Evolutionary conservation across 2,329 filamentous ascomycete genomes (phyloP).

Genomic region (Ophiostoma himal-ulmi): DNA sequence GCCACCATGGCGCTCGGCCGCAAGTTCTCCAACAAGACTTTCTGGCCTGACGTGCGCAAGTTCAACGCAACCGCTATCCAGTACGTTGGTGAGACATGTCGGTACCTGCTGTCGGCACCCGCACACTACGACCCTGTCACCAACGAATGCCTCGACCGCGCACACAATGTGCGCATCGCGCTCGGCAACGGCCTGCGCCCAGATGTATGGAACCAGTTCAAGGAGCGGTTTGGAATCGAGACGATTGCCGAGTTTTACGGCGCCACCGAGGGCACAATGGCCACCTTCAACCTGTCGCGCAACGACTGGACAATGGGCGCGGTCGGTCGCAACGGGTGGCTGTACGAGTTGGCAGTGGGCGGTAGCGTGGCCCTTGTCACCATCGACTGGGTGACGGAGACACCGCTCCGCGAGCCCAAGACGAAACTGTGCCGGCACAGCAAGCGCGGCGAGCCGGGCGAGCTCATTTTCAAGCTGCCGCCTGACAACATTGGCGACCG

Average conservation of each 20-base stretch:
- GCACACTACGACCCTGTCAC: constrained; percentile 56
- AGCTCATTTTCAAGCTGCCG: constrained; percentile 68
- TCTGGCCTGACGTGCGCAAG: constrained; percentile 70
- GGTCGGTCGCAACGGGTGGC: constrained; percentile 64
- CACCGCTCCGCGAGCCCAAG: constrained; percentile 59
- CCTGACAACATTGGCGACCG: constrained; percentile 52
- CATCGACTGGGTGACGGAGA: constrained; percentile 65
- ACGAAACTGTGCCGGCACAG: constrained; percentile 63
- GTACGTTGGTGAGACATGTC: constrained; percentile 82
- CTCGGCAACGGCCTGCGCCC: constrained; percentile 82
- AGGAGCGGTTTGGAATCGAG: constrained; percentile 70
- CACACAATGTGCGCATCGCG: constrained; percentile 66
- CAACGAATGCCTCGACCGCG: constrained; percentile 62
- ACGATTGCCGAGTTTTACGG: constrained; percentile 76
- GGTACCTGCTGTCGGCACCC: constrained; percentile 68
- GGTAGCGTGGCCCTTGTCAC: constrained; percentile 54
- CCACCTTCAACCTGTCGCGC: constrained; percentile 64
- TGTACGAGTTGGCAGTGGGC: constrained; percentile 53
- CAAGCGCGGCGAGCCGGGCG: constrained; percentile 59
- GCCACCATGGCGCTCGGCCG: constrained; percentile 65
- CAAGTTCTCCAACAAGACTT: constrained; percentile 70
- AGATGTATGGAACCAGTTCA: constrained; percentile 80
- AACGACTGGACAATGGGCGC: constrained; percentile 72
- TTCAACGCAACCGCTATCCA: constrained; percentile 70
- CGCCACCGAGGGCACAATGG: constrained; percentile 65